These are phyloP conservation scores for Pichia rugopelliculosa DNA, from an alignment of 805 yeast species.

Conservation along the genomic window DNA sequence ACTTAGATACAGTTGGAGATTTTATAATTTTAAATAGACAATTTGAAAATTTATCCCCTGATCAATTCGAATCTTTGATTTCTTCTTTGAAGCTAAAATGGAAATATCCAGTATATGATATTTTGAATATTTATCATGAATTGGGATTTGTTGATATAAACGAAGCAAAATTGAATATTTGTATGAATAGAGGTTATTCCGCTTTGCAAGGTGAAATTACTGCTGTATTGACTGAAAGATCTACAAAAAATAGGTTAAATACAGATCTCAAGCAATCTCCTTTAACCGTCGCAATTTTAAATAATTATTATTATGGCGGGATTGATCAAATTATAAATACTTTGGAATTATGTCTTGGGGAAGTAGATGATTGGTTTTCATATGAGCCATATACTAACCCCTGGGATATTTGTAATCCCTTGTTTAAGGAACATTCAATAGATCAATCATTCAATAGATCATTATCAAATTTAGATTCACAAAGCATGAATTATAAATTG, in stretches of 20 bases:
- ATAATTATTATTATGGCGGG: slow-evolving; percentile 48
- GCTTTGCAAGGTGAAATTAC: slow-evolving; percentile 42
- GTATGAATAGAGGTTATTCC: slow-evolving; percentile 48
- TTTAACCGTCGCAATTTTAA: slow-evolving; percentile 33
- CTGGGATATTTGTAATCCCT: slow-evolving; percentile 30
- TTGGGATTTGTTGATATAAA: slow-evolving; percentile 31
- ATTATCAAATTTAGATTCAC: not conserved
- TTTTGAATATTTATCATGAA: slow-evolving; percentile 32
- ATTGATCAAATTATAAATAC: slow-evolving; percentile 39
- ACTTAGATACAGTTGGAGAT: slow-evolving; percentile 60
- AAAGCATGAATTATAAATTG: not conserved
- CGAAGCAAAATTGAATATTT: slow-evolving; percentile 32
- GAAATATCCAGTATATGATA: slow-evolving; percentile 37
- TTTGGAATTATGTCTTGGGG: slow-evolving; percentile 31
- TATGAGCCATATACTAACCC: slow-evolving; percentile 20
- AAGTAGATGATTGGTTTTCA: slow-evolving; percentile 36
- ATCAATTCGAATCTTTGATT: slow-evolving; percentile 6
- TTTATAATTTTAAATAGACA: slow-evolving; percentile 39
- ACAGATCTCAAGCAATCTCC: slow-evolving; percentile 32
- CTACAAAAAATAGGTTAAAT: slow-evolving; percentile 7
- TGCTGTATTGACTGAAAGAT: slow-evolving; percentile 10
- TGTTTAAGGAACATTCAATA: slow-evolving; percentile 9
- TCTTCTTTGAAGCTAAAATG: slow-evolving; percentile 29
- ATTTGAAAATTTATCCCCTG: slow-evolving; percentile 21
- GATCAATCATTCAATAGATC: not conserved